Percentiles rank a stretch among this genome's conserved stretches.
phyloP scores from a whole-genome alignment of 1,284 basidiomycete genomes.

The Melampsora larici-populina region DNA sequence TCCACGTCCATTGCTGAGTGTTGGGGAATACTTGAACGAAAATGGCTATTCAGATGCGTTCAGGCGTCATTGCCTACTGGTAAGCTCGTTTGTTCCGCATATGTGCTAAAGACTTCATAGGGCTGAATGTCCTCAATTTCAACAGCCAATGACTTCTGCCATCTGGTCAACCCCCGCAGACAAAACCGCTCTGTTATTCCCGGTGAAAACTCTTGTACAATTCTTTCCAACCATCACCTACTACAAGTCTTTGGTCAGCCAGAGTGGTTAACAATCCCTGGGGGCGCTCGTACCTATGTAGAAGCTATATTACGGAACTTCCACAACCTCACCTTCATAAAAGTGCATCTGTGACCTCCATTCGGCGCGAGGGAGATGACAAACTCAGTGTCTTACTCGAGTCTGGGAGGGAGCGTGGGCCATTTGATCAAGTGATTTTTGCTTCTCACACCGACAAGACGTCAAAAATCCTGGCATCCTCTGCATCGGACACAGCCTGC shows the following conservation, averaged over 20 bases:
- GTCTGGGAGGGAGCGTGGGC: conserved; percentile 55
- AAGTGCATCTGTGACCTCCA: too few species aligned
- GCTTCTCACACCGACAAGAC: conserved; percentile 71
- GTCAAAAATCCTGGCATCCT: conserved; percentile 59
- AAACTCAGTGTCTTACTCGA: conserved; percentile 56
- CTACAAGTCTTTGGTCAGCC: conserved; percentile 72
- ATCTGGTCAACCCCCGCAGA: conserved; percentile 72
- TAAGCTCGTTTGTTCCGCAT: conserved; percentile 54
- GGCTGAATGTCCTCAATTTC: not conserved
- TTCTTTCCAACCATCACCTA: conserved; percentile 75
- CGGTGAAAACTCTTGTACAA: conserved; percentile 66
- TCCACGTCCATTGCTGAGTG: conserved; percentile 59
- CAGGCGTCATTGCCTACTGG: conserved; percentile 73
- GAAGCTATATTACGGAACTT: conserved; percentile 62
- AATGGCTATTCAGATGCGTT: conserved; percentile 69
- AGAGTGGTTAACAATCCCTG: too few species aligned
- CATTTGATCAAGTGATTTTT: too few species aligned
- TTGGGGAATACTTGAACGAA: too few species aligned
- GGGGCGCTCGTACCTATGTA: conserved; percentile 68
- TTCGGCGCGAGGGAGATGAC: conserved; percentile 42
- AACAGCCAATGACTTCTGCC: conserved; percentile 73
- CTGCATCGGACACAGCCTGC: not conserved
- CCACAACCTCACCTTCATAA: too few species aligned
- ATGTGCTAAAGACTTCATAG: not conserved
- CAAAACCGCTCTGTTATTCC: too few species aligned